Base-by-base conservation (phyloP, 768 basidiomycete species). In the Boletus huronensis region DNA sequence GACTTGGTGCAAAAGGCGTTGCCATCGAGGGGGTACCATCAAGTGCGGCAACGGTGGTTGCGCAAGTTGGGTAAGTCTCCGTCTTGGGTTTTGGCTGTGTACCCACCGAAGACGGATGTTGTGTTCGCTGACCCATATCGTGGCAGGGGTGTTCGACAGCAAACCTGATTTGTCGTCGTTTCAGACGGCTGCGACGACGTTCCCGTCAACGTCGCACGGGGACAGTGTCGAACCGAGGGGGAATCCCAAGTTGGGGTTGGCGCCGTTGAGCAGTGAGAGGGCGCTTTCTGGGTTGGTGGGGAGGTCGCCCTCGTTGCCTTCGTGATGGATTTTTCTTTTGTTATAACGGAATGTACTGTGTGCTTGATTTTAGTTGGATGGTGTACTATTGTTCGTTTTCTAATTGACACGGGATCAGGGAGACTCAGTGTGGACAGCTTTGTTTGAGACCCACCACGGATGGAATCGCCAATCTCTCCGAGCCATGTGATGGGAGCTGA, bases 11-110 rank as follows among this genome's bases (percentile, higher is more conserved):
- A 75, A 63, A 74, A 74, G 44, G 71, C 71, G 8, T 53, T 76
- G 41, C 72, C 74, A 21, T 73, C 72, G 35, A 60, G 75, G 46
- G 72, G 75, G 1, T 75, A 75, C 48, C 75, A 77, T 49, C 74
- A 77, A 60, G 75, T 76, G 39, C 71, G 74, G 3, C 74, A 75
- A 48, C 65, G 75, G n/a, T 76, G 75, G 74, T 60, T 75, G 50
- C 65, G 74, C 42, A 76, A 75, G 53, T 51, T 75, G 2, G 74
- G 75, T 70, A 42, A 40, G 70, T 49, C 32, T 14, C 10, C 5
- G 3, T 17, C 7, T 26, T 14, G 34, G 23, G 16, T 17, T 35
- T 25, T 25, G 43, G 7, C 14, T 31, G 14, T 23, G 14, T 21
- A 23, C 13, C 26, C 6, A 10, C 19, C 23, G 13, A 9, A 36